A percentile compares a stretch with the other conserved stretches of the same genome.
Evolutionary conservation across 306 rosid species (phyloP).

Genomic region (Begonia peltatifolia): DNA sequence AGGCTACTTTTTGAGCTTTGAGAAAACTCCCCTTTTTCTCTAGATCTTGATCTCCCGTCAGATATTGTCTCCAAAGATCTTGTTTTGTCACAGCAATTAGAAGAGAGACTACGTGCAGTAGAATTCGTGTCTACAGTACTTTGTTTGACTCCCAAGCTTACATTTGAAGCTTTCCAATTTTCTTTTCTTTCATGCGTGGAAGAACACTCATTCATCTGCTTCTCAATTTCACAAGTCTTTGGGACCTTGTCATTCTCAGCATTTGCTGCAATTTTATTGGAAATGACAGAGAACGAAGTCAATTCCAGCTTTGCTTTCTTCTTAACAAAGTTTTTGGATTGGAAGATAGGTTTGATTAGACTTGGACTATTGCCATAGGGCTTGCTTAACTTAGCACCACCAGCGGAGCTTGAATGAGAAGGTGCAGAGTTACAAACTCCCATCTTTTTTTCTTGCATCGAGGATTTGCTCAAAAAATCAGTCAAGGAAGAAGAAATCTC

Average conservation of each 20-base stretch:
- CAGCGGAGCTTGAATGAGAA: slow-evolving; percentile 33
- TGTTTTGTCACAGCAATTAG: slow-evolving; percentile 35
- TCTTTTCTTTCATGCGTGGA: slow-evolving; percentile 32
- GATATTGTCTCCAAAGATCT: slow-evolving; percentile 33
- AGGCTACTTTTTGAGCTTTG: slow-evolving; percentile 97
- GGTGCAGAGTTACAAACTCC: slow-evolving; percentile 1
- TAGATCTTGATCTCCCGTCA: slow-evolving; percentile 66
- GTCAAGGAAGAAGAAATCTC: slow-evolving; percentile 21
- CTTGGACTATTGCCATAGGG: slow-evolving; percentile 36
- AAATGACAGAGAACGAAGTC: slow-evolving; percentile 28
- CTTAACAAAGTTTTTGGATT: too few relatives aligned
- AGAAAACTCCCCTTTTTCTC: slow-evolving; percentile 77
- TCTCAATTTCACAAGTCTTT: slow-evolving; percentile 26
- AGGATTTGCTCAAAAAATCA: slow-evolving; percentile 23
- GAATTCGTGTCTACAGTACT: slow-evolving; percentile 24
- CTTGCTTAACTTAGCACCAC: slow-evolving; percentile 37
- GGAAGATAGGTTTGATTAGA: slow-evolving; percentile 12
- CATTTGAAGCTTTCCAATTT: slow-evolving; percentile 31
- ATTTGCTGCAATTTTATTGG: slow-evolving; percentile 16
- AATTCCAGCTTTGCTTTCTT: slow-evolving; percentile 33
- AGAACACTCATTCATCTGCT: slow-evolving; percentile 20
- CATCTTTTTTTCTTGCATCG: slow-evolving; percentile 15
- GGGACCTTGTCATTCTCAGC: slow-evolving; percentile 28
- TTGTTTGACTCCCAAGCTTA: slow-evolving; percentile 44
- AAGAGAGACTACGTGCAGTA: slow-evolving; percentile 30